phyloP scores from a whole-genome alignment of 1,284 basidiomycete genomes.

The Pseudozyma sp. region DNA sequence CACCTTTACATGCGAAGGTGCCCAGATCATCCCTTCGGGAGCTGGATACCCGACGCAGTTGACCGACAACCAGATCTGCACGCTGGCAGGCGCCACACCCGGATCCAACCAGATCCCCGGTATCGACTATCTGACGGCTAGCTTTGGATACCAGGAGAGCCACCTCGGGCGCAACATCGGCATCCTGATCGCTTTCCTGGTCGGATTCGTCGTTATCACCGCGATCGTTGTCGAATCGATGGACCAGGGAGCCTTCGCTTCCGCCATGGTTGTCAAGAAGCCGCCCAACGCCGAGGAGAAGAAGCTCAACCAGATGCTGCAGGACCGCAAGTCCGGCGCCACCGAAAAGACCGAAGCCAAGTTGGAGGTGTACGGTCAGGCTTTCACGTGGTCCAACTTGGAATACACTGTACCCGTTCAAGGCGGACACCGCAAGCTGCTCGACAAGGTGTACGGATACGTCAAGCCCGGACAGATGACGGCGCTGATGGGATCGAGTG shows the following conservation, averaged over 20 bases:
- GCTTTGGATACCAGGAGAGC: constrained; percentile 75
- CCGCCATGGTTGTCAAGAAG: constrained; percentile 66
- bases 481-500: constrained; percentile 79
- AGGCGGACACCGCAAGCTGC: constrained; percentile 74
- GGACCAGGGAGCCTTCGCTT: constrained; percentile 54
- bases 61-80: constrained; percentile 69
- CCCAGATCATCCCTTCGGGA: constrained; percentile 44
- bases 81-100: constrained; percentile 69
- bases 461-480: constrained; percentile 83
- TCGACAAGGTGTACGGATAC: constrained; percentile 84
- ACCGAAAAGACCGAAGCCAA: constrained; percentile 53
- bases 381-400: constrained; percentile 71
- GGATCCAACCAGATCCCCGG: constrained; percentile 70
- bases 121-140: constrained; percentile 72
- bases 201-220: constrained; percentile 58
- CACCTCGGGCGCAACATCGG: constrained; percentile 72
- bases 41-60: constrained; percentile 38
- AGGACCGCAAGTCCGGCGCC: constrained; percentile 33
- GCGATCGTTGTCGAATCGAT: constrained; percentile 48
- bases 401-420: constrained; percentile 72
- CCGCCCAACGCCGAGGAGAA: constrained; percentile 42
- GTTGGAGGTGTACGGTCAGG: constrained; percentile 52
- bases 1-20: constrained; percentile 52
- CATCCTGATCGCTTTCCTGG: constrained; percentile 69
- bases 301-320: constrained; percentile 47